phyloP scores from a whole-genome alignment of 306 rosid genomes.

The Quercus rubra region DNA sequence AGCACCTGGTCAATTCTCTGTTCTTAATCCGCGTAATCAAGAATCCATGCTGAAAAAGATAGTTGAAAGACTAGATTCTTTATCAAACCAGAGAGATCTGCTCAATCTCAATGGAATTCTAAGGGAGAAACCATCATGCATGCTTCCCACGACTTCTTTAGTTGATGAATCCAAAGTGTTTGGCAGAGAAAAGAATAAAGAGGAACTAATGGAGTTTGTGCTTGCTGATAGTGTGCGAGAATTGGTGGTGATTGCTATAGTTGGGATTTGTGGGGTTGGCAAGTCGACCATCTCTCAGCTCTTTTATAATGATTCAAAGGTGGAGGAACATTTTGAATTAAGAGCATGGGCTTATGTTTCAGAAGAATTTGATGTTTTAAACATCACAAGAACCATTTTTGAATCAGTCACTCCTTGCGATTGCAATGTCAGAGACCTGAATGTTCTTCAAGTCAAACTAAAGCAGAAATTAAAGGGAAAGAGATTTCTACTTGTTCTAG shows the following conservation, averaged over 20 bases:
- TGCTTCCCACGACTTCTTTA: neutral
- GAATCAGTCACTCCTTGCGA: neutral
- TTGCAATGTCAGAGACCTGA: neutral
- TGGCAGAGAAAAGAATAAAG: neutral
- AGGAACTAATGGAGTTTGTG: neutral
- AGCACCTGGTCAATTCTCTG: neutral
- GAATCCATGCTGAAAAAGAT: neutral
- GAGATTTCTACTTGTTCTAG: slow-evolving; percentile 20
- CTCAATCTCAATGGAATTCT: no score
- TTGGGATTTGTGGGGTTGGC: neutral
- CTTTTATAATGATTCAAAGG: neutral
- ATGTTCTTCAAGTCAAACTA: neutral
- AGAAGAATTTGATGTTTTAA: neutral
- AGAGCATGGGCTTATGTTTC: slow-evolving; percentile 11
- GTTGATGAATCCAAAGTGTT: neutral
- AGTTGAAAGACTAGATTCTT: no score
- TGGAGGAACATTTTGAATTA: neutral
- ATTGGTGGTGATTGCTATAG: neutral
- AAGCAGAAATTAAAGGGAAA: neutral
- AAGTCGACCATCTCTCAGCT: neutral
- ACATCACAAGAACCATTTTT: neutral
- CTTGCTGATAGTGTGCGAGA: neutral
- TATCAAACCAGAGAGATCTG: no score
- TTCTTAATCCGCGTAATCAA: neutral
- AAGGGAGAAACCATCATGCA: no score